Evolutionary conservation across 2,329 filamentous ascomycete genomes (phyloP).

Genomic region (Zasmidium citrigriseum): DNA sequence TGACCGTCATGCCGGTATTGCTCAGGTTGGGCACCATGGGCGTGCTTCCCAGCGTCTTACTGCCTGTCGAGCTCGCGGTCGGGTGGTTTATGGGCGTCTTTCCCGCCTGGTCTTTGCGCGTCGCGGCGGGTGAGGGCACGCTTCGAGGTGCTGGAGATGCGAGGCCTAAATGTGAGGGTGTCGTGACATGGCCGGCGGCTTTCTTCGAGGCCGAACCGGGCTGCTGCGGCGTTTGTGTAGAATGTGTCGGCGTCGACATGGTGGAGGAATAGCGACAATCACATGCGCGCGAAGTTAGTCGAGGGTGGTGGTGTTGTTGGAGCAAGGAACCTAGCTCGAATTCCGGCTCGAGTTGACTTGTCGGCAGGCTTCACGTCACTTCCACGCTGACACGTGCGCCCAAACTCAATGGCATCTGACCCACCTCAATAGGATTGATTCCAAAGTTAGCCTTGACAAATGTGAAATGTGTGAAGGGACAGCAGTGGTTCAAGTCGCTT

Average conservation of each 20-base stretch:
- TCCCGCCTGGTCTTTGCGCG: constrained; percentile 33
- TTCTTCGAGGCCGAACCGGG: constrained; percentile 34
- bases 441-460: no score
- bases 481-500: background rate
- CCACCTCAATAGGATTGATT: no score
- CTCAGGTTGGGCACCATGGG: constrained; percentile 37
- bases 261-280: background rate
- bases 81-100: constrained; percentile 41
- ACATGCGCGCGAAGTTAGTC: background rate
- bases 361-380: background rate
- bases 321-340: background rate
- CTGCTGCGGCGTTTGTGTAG: constrained; percentile 15
- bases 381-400: background rate
- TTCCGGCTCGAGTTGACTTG: no score
- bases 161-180: constrained; percentile 43
- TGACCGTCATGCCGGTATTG: constrained; percentile 26
- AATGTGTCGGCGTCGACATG: constrained; percentile 31
- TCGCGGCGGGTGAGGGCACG: constrained; percentile 30
- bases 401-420: background rate
- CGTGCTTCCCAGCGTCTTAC: constrained; percentile 33
- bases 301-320: no score
- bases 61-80: constrained; percentile 30
- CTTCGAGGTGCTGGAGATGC: constrained; percentile 41
- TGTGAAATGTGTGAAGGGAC: no score
- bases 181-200: constrained; percentile 27